Evolutionary conservation across 1,284 basidiomycete genomes (phyloP).

Genomic region (Athelia sp.): DNA sequence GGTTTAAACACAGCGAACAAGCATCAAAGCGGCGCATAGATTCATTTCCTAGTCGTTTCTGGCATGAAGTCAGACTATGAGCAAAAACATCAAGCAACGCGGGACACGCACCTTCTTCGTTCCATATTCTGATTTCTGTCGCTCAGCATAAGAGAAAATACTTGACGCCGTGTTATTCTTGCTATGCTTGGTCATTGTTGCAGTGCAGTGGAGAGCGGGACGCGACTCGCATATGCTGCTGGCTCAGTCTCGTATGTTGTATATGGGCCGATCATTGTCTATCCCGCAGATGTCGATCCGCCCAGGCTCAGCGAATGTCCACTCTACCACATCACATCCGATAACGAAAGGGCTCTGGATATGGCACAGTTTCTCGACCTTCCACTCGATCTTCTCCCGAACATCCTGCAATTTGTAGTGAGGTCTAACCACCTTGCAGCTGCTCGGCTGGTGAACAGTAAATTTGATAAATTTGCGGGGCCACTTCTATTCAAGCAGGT

Average conservation of each 20-base stretch:
- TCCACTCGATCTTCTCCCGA: conserved; percentile 55
- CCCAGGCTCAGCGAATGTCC: too few relatives aligned
- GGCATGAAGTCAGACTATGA: conserved; percentile 4
- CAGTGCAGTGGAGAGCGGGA: too few relatives aligned
- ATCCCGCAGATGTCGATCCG: too few relatives aligned
- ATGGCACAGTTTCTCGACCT: conserved; percentile 42
- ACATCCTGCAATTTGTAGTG: conserved; percentile 43
- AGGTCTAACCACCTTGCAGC: conserved; percentile 46
- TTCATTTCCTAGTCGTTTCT: conserved; percentile 87
- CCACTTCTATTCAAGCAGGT: conserved; percentile 49
- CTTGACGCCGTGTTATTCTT: conserved; percentile 87
- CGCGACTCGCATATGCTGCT: too few relatives aligned
- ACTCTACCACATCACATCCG: too few relatives aligned
- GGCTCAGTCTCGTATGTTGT: too few relatives aligned
- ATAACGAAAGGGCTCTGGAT: too few relatives aligned
- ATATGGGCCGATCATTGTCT: too few relatives aligned
- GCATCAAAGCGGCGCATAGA: conserved; percentile 87
- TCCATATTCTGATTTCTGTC: conserved; percentile 79
- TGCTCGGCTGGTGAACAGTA: conserved; percentile 49
- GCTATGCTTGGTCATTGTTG: conserved; percentile 77
- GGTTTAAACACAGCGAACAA: conserved; percentile 80
- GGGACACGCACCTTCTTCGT: conserved; percentile 56
- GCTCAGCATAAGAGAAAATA: conserved; percentile 83
- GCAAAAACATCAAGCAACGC: conserved; percentile 5
- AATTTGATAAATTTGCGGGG: conserved; percentile 44